Conservation (phyloP, 2,329 filamentous ascomycete genomes). For the Byssothecium circinans region DNA sequence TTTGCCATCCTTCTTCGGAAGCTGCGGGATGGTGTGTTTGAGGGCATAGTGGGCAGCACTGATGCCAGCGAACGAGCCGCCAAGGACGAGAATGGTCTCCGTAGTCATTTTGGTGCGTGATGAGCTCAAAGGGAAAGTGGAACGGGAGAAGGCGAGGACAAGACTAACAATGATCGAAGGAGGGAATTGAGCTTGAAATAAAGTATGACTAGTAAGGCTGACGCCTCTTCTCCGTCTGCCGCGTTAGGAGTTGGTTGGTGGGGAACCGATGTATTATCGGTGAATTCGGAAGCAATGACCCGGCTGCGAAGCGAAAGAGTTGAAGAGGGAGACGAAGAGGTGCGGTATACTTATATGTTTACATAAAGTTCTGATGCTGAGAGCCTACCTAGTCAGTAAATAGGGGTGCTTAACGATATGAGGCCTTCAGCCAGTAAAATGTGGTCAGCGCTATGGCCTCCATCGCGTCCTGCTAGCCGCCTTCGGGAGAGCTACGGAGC, state of each 20-base stretch:
- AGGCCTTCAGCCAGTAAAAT: neutral
- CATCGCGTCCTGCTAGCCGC: no score
- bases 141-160: conserved; percentile 8
- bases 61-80: conserved; percentile 41
- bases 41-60: conserved; percentile 41
- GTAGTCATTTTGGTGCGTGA: conserved; percentile 28
- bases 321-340: no score
- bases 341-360: no score
- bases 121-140: conserved; percentile 1
- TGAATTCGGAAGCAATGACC: no score
- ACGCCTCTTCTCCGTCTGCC: conserved; percentile 1
- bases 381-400: neutral
- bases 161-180: conserved; percentile 8
- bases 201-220: conserved; percentile 13
- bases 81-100: conserved; percentile 42
- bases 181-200: conserved; percentile 13
- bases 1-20: conserved; percentile 36
- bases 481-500: neutral
- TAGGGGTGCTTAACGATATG: neutral
- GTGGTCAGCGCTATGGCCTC: no score
- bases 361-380: neutral
- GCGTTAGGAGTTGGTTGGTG: conserved; percentile 7
- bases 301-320: no score
- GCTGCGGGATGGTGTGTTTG: conserved; percentile 37
- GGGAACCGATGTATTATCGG: conserved; percentile 15